Base-by-base conservation (phyloP, 768 basidiomycete species). In the Wakefieldia striispora region DNA sequence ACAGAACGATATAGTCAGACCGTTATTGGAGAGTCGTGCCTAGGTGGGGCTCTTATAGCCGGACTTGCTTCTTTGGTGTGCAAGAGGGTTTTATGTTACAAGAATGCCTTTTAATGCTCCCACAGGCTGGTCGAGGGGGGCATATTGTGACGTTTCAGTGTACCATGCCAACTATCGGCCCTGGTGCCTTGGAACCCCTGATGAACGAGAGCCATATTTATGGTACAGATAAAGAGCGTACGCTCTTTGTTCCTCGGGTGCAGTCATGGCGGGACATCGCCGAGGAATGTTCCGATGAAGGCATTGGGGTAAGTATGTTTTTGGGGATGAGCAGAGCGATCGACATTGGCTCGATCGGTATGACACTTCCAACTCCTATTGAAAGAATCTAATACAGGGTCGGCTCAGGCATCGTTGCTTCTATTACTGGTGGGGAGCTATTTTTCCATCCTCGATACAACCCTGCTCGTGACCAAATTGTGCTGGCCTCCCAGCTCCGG, bases 401-500 rank as follows among this genome's bases (percentile, higher is more conserved):
- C 5, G 43, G 17, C 23, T 12, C 51, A 85, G 88, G 87, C 37
- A 68, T 76, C 4, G 76, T 94, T 6, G 64, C 87, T 1, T 83
- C 83, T 0, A 64, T 82, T 11, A 92, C 91, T 7, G 97, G 97
- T 13, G 97, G 97, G 17, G 91, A 94, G 49, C 60, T 95, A 1
- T 95, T 88, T 70, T 95, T 86, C 72, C 88, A 95, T 61, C 97
- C 95, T 9, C 80, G 90, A n/a, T 99, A 92, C 65, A 78, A 86
- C 45, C 76, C 81, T 3, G 65, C 68, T 7, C 78, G 87, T 42
- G 93, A 97, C 63, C 76, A 75, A 8, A 59, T 72, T 8, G 71
- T 81, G 6, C 60, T 99, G 12, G 70, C 77, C n/a, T 86, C 85
- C n/a, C 90, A 97, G 59, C 62, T 98, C 19, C 75, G 75, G 47